Percentiles rank a stretch among this genome's conserved stretches.
Evolutionary conservation across 1,284 basidiomycete species (phyloP).

Genomic region (Leccinum subfulvum): DNA sequence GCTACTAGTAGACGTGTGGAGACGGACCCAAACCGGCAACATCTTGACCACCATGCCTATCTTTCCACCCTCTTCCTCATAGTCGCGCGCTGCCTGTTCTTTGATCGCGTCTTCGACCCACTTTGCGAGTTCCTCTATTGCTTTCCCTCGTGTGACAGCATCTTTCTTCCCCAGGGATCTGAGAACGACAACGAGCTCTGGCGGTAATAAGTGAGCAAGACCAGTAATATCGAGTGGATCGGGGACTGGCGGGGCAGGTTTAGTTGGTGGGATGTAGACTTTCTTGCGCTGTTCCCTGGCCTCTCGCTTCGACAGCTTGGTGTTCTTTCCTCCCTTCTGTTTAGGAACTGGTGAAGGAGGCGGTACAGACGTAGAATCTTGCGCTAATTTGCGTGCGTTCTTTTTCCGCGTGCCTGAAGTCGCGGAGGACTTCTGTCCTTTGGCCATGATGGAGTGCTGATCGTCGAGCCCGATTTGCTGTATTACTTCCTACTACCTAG

Average conservation of each 20-base stretch:
- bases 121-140: slow-evolving; percentile 78
- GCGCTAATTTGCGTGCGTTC: slow-evolving; percentile 58
- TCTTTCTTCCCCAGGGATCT: slow-evolving; percentile 90
- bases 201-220: slow-evolving; percentile 71
- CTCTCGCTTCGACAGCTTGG: slow-evolving; percentile 53
- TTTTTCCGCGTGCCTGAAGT: slow-evolving; percentile 84
- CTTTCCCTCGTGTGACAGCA: slow-evolving; percentile 80
- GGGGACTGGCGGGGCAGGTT: slow-evolving; percentile 79
- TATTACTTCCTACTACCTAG: background rate
- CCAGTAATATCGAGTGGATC: slow-evolving; percentile 93
- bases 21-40: slow-evolving; percentile 87
- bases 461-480: background rate
- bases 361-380: slow-evolving; percentile 31
- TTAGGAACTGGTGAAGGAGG: slow-evolving; percentile 33
- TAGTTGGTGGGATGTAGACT: slow-evolving; percentile 82
- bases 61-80: slow-evolving; percentile 31
- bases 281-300: slow-evolving; percentile 73
- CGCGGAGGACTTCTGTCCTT: slow-evolving; percentile 70
- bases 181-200: slow-evolving; percentile 84
- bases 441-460: slow-evolving; percentile 36
- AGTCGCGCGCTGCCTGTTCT: slow-evolving; percentile 43
- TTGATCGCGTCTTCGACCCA: slow-evolving; percentile 63
- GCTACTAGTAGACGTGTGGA: slow-evolving; percentile 5
- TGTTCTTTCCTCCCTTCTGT: slow-evolving; percentile 44
- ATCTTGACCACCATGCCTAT: slow-evolving; percentile 56